Percentiles rank a stretch among this genome's conserved stretches.
Evolutionary conservation across 2,329 filamentous ascomycete genomes (phyloP).

Genomic region (Escovopsis sp.): DNA sequence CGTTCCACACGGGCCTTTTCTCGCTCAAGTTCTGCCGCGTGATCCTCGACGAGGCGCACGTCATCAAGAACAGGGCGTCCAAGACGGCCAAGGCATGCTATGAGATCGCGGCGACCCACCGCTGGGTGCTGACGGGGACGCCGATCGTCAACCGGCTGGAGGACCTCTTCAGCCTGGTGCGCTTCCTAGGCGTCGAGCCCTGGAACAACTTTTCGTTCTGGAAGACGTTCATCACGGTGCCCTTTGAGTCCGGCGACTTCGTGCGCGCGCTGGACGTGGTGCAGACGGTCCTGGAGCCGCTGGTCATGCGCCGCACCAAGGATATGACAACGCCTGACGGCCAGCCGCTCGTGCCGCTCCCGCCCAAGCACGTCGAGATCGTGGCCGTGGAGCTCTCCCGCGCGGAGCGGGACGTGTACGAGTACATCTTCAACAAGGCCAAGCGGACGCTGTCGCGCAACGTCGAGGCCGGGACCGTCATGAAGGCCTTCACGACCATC

Average conservation of each 20-base stretch:
- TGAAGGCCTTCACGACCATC: constrained; percentile 94
- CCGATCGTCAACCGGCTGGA: constrained; percentile 94
- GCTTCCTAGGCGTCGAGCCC: constrained; percentile 85
- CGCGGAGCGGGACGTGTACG: constrained; percentile 78
- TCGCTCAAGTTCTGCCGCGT: constrained; percentile 88
- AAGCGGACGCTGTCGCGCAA: constrained; percentile 77
- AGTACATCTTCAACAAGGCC: constrained; percentile 71
- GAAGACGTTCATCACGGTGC: constrained; percentile 96
- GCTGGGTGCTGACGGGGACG: constrained; percentile 89
- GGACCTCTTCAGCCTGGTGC: constrained; percentile 83
- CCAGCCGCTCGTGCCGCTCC: constrained; percentile 57
- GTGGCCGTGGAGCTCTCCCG: constrained; percentile 75
- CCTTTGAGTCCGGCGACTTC: constrained; percentile 92
- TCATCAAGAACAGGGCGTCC: constrained; percentile 77
- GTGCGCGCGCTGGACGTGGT: constrained; percentile 89
- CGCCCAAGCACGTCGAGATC: constrained; percentile 67
- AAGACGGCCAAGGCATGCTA: constrained; percentile 95
- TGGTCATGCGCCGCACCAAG: constrained; percentile 91
- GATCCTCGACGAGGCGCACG: constrained; percentile 89
- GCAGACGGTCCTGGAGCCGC: constrained; percentile 85
- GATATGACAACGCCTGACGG: constrained; percentile 95
- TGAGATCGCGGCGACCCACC: constrained; percentile 67
- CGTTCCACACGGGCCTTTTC: constrained; percentile 60
- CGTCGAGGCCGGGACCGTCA: constrained; percentile 75
- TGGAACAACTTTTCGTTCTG: constrained; percentile 99